phyloP scores from a whole-genome alignment of 1,284 basidiomycete genomes.

The Cryptococcus sp. region DNA sequence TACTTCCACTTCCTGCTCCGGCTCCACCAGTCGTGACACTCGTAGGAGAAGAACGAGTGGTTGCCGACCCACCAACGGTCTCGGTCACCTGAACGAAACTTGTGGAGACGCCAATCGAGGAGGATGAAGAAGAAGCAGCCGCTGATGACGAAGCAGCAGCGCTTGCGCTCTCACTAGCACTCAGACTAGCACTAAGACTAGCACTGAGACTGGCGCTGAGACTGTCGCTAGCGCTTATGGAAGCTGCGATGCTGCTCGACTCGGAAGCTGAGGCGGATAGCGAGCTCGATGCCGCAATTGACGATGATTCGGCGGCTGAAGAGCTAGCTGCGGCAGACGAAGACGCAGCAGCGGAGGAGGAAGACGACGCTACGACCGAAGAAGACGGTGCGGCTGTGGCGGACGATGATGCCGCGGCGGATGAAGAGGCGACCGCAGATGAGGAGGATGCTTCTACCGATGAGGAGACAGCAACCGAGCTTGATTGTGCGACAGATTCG shows the following conservation, averaged over 20 bases:
- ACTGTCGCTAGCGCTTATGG: not conserved
- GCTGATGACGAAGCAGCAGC: slow-evolving; percentile 5
- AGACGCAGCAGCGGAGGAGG: not conserved
- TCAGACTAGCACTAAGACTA: not conserved
- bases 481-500: not conserved
- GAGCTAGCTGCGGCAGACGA: not conserved
- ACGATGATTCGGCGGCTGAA: slow-evolving; percentile 2
- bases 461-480: not conserved
- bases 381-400: slow-evolving; percentile 4
- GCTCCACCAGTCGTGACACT: not conserved
- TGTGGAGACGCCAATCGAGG: slow-evolving; percentile 1
- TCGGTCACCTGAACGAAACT: slow-evolving; percentile 4
- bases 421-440: slow-evolving; percentile 3
- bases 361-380: not conserved
- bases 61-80: slow-evolving; percentile 1
- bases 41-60: not conserved
- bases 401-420: slow-evolving; percentile 1
- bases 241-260: too few species aligned
- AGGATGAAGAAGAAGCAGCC: not conserved
- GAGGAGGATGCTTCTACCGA: slow-evolving; percentile 1
- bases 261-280: too few species aligned
- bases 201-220: not conserved
- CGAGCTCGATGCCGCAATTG: not conserved
- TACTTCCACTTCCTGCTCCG: not conserved
- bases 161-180: slow-evolving; percentile 7